Conservation (phyloP, 768 basidiomycete genomes). For the Calvatia gigantea region DNA sequence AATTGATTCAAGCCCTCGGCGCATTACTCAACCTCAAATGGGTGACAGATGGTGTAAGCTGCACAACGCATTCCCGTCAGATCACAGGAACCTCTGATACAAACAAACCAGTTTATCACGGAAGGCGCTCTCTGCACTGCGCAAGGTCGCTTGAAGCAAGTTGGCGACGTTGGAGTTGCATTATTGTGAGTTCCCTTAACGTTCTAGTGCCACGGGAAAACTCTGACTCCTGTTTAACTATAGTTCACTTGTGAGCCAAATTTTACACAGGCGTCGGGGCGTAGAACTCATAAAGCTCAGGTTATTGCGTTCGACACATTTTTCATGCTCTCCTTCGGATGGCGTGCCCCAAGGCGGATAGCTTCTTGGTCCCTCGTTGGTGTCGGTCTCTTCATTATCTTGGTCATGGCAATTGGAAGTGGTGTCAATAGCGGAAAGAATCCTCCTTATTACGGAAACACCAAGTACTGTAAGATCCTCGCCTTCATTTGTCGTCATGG, state of each 20-base stretch:
- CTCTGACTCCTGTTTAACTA: too few species aligned
- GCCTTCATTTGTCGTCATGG: neutral
- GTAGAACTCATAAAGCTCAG: too few species aligned
- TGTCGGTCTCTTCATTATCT: slow-evolving; percentile 32
- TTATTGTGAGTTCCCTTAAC: too few species aligned
- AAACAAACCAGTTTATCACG: slow-evolving; percentile 24
- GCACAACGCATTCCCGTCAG: too few species aligned
- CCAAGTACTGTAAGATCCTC: slow-evolving; percentile 26
- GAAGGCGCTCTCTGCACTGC: slow-evolving; percentile 31
- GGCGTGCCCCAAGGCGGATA: slow-evolving; percentile 19
- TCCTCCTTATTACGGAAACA: slow-evolving; percentile 29
- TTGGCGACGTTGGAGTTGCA: slow-evolving; percentile 35
- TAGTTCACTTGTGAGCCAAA: too few species aligned
- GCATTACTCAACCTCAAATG: slow-evolving; percentile 32
- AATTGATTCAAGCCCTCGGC: slow-evolving; percentile 36
- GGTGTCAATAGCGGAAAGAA: slow-evolving; percentile 20
- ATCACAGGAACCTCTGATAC: too few species aligned
- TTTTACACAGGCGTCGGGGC: too few species aligned
- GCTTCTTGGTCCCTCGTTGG: slow-evolving; percentile 24
- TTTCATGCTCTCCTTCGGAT: slow-evolving; percentile 34
- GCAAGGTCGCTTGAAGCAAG: slow-evolving; percentile 36
- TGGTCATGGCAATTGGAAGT: slow-evolving; percentile 29
- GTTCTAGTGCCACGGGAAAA: too few species aligned
- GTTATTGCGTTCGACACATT: slow-evolving; percentile 42
- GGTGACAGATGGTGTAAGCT: slow-evolving; percentile 23